phyloP scores from a whole-genome alignment of 371 early-diverging fungal genomes.

The Phascolomyces articulosus region DNA sequence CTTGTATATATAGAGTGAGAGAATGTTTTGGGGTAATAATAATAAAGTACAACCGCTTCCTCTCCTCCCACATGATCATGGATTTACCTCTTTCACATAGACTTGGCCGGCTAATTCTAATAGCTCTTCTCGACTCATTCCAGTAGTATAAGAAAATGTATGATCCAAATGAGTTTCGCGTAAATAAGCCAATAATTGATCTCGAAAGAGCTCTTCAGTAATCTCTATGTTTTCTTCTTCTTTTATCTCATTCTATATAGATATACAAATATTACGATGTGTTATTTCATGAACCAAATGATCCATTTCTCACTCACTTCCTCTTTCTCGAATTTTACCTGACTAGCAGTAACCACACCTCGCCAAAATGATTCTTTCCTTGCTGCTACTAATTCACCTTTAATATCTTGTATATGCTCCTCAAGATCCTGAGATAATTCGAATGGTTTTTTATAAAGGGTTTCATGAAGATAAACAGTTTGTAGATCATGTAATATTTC shows the following conservation, averaged over 20 bases:
- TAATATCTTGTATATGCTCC: not conserved
- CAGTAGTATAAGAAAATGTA: not conserved
- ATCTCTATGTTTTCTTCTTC: not conserved
- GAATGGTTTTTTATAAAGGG: not conserved
- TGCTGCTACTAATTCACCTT: not conserved
- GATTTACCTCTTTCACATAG: not conserved
- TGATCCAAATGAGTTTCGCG: not conserved
- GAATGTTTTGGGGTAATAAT: too few species aligned
- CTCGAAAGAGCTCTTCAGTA: not conserved
- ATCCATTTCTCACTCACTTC: not conserved
- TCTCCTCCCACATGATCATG: too few species aligned
- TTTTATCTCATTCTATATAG: not conserved
- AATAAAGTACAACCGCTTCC: too few species aligned
- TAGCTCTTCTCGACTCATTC: not conserved
- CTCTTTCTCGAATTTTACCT: not conserved
- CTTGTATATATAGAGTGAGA: too few species aligned
- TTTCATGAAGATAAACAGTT: not conserved
- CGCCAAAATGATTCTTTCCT: not conserved
- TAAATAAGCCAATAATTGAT: not conserved
- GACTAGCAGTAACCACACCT: not conserved
- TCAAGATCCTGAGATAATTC: not conserved
- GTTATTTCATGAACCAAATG: too few species aligned
- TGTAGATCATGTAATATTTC: conserved; percentile 8
- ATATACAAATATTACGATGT: too few species aligned
- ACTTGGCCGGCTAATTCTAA: not conserved